Percentiles rank a stretch among this genome's conserved stretches.
Conservation (phyloP, 192 early-diverging fungal genomes). For the Dissophora ornata region DNA sequence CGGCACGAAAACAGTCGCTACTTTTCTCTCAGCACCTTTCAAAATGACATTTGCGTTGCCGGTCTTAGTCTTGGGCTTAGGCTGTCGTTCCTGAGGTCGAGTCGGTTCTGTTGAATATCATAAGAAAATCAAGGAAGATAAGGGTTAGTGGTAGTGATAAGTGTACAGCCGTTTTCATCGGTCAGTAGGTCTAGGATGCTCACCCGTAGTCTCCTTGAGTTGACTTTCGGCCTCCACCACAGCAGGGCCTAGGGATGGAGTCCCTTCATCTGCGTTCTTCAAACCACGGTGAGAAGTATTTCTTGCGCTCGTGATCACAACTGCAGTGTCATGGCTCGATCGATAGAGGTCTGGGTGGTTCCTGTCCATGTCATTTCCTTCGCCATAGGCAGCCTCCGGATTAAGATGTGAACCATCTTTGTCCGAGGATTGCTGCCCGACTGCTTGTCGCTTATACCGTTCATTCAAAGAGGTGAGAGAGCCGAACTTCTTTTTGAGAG, state of each 20-base stretch:
- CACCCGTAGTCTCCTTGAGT: too few species aligned
- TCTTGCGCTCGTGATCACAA: constrained; percentile 17
- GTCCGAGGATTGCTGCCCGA: not conserved
- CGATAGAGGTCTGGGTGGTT: constrained; percentile 6
- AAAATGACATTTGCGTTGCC: not conserved
- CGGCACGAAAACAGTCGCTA: constrained; percentile 8
- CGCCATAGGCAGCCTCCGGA: constrained; percentile 16
- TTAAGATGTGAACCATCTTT: not conserved
- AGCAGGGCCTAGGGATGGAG: too few species aligned
- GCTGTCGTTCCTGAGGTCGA: not conserved
- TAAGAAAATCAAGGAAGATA: too few species aligned
- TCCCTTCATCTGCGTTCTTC: constrained; percentile 3
- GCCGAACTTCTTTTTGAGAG: constrained; percentile 21
- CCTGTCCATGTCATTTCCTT: constrained; percentile 32
- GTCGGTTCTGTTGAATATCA: not conserved
- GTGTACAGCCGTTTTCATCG: too few species aligned
- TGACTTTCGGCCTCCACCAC: too few species aligned
- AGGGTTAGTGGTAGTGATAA: too few species aligned
- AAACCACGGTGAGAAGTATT: constrained; percentile 33
- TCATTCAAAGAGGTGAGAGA: constrained; percentile 27
- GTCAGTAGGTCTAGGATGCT: too few species aligned
- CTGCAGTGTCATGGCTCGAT: constrained; percentile 43
- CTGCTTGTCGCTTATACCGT: constrained; percentile 6
- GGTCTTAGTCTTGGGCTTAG: not conserved
- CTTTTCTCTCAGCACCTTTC: constrained; percentile 18